A percentile compares a stretch with the other conserved stretches of the same genome.
Evolutionary conservation across 768 basidiomycete species (phyloP).

Genomic region (Rubroboletus satanas): DNA sequence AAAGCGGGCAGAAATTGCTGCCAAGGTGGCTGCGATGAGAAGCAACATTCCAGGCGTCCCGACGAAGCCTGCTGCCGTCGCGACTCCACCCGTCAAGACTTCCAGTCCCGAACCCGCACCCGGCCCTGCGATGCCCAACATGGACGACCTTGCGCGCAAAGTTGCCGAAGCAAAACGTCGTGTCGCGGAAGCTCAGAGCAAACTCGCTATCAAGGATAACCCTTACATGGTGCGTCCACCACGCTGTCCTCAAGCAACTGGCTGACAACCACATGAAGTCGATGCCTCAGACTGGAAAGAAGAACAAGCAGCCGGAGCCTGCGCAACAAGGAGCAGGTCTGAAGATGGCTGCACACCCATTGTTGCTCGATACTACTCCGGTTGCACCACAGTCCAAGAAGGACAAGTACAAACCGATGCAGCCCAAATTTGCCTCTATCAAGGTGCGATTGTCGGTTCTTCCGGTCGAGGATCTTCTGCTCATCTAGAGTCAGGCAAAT

Average conservation of each 20-base stretch:
- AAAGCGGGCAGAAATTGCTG: slow-evolving; percentile 80
- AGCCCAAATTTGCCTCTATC: slow-evolving; percentile 96
- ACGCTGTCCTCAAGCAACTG: not conserved
- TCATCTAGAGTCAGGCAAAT: slow-evolving; percentile 53
- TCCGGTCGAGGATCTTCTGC: not conserved
- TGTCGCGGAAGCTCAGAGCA: slow-evolving; percentile 78
- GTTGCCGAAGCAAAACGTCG: slow-evolving; percentile 85
- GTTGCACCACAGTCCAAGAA: slow-evolving; percentile 70
- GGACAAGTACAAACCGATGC: slow-evolving; percentile 96
- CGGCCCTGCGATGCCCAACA: slow-evolving; percentile 38
- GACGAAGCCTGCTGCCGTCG: slow-evolving; percentile 25
- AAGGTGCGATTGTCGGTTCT: slow-evolving; percentile 47
- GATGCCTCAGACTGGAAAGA: slow-evolving; percentile 50
- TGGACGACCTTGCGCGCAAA: slow-evolving; percentile 63
- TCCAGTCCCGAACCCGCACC: slow-evolving; percentile 39
- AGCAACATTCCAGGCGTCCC: slow-evolving; percentile 33
- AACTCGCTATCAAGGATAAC: slow-evolving; percentile 72
- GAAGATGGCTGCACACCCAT: slow-evolving; percentile 88
- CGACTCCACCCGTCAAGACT: slow-evolving; percentile 20
- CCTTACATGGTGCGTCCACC: slow-evolving; percentile 74
- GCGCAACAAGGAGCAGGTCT: slow-evolving; percentile 78
- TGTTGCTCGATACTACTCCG: slow-evolving; percentile 63
- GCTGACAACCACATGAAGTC: slow-evolving; percentile 36
- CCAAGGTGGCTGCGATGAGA: slow-evolving; percentile 79
- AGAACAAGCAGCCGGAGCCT: slow-evolving; percentile 54